Conservation (phyloP, 2,329 filamentous ascomycete genomes). For the Simplicillium sp. region DNA sequence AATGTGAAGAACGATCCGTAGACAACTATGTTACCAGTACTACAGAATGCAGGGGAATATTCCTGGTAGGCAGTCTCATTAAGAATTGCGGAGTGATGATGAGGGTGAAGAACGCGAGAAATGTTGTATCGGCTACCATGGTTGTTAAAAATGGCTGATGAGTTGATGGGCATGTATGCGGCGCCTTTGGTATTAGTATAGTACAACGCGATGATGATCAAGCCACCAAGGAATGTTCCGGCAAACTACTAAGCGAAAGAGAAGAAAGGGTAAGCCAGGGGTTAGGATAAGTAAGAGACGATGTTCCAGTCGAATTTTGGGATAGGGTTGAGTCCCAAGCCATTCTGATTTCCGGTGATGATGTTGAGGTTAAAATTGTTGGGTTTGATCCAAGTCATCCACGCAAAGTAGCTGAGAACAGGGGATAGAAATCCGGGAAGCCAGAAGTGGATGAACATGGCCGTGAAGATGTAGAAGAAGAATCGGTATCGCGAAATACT, state of each 20-base stretch:
- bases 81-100: conserved; percentile 17
- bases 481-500: conserved; percentile 28
- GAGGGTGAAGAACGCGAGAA: conserved; percentile 29
- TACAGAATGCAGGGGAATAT: conserved; percentile 23
- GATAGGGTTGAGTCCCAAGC: conserved; percentile 30
- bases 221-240: conserved; percentile 2
- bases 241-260: conserved; percentile 3
- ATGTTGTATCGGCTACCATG: conserved; percentile 30
- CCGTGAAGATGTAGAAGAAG: conserved; percentile 24
- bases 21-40: conserved; percentile 18
- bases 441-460: conserved; percentile 34
- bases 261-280: conserved; percentile 6
- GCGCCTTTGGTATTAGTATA: conserved; percentile 29
- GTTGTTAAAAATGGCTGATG: conserved; percentile 33
- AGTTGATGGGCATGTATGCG: conserved; percentile 38
- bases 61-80: conserved; percentile 23
- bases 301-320: conserved; percentile 35
- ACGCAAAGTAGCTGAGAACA: conserved; percentile 30
- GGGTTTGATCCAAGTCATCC: conserved; percentile 36
- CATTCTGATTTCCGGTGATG: conserved; percentile 23
- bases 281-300: conserved; percentile 1
- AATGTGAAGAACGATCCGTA: conserved; percentile 21
- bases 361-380: conserved; percentile 29
- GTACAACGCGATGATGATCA: conserved; percentile 4
- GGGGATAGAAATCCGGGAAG: conserved; percentile 31